Base-by-base conservation (phyloP, 495 filamentous ascomycete genomes). In the Aspergillus affinis region DNA sequence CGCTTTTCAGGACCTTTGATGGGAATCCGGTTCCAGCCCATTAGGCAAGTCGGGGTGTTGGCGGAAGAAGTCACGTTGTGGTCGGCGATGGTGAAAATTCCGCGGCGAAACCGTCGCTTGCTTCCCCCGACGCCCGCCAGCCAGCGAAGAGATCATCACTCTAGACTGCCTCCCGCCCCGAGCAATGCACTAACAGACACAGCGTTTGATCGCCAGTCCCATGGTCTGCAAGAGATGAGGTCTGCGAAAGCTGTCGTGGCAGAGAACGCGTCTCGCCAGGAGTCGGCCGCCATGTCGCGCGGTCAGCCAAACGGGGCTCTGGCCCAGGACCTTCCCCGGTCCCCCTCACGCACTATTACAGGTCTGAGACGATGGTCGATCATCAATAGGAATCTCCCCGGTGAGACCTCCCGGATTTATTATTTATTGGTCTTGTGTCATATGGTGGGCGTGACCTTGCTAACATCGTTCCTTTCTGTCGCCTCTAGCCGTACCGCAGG, bases 301-400 rank as follows among this genome's bases (percentile, higher is more conserved):
- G 55, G 54, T 19, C 62, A 59, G 19, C 30, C 56, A 36, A 66
- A 68, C 44, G 65, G 61, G 41, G 12, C 36, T 13, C 3, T 41
- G 36, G 58, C 63, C 27, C 58, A 54, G 45, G 60, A 67, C 52
- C 51, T 60, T 44, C 66, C 65, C 46, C 55, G 49, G 30, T 48
- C 63, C 23, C 55, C 67, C 2, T 69, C 74, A 12, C 78, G 86
- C 64, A 94, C 90, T 1, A 67, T 88, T 59, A 95, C 91, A 12
- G 84, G 86, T 41, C 77, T 96, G 50, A 85, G 85, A 67, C 77
- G 92, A 65, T 97, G 92, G 92, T 94, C 90, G 13, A 84, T 91
- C 59, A 73, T 83, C 51, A 82, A 86, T 65, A 86, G 84, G 68
- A 84, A 88, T 60, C 80, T 93, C 19, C 92, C 92, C 61, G 72